Conservation (phyloP, 371 early-diverging fungal species). For the Mortierella sp. region DNA sequence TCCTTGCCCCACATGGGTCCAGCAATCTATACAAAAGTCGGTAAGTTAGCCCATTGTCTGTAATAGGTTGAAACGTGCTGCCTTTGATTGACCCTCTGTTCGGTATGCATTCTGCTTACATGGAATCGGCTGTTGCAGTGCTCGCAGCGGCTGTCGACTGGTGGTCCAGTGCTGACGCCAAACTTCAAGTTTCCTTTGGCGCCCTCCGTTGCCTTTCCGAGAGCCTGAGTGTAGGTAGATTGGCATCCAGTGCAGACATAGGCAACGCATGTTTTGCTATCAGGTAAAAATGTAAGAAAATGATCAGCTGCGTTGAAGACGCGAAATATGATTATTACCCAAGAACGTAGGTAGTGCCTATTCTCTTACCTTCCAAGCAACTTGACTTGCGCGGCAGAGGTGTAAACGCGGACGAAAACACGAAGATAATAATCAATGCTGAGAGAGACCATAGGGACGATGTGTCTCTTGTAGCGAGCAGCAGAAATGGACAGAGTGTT, state of each 20-base stretch:
- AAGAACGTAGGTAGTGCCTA: neutral
- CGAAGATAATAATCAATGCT: constrained; percentile 99
- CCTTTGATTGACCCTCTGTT: neutral
- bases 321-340: neutral
- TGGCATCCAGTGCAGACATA: constrained; percentile 92
- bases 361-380: constrained; percentile 75
- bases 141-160: constrained; percentile 75
- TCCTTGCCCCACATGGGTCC: constrained; percentile 96
- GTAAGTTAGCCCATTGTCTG: neutral
- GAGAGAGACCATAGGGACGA: constrained; percentile 94
- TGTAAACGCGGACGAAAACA: constrained; percentile 96
- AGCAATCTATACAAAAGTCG: constrained; percentile 75
- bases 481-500: constrained; percentile 91
- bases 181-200: constrained; percentile 70
- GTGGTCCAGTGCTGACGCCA: constrained; percentile 73
- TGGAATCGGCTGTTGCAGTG: constrained; percentile 77
- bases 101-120: constrained; percentile 59
- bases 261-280: constrained; percentile 82
- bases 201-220: constrained; percentile 72
- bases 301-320: neutral
- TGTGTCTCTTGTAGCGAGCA: constrained; percentile 87
- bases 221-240: constrained; percentile 75
- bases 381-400: constrained; percentile 84
- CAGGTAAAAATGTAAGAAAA: neutral
- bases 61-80: neutral